Evolutionary conservation across 2,329 filamentous ascomycete species (phyloP).

Genomic region (Hypoxylon sp.): DNA sequence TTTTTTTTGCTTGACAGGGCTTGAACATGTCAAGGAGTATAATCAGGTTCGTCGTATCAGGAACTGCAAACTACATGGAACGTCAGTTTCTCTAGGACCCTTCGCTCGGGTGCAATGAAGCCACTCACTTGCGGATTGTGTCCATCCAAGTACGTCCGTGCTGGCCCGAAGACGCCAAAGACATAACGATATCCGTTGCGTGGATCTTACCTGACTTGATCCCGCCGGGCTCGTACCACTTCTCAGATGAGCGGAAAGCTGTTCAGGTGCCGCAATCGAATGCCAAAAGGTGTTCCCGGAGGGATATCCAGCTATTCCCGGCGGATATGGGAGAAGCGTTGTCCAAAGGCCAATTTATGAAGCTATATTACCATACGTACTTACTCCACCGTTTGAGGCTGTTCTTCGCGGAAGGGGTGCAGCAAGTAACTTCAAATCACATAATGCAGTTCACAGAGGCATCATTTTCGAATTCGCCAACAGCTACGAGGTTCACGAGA

Average conservation of each 20-base stretch:
- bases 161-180: background rate
- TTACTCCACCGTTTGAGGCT: background rate
- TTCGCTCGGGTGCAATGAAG: background rate
- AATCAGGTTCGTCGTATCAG: background rate
- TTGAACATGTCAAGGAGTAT: background rate
- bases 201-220: background rate
- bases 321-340: background rate
- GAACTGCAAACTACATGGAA: background rate
- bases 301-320: background rate
- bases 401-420: background rate
- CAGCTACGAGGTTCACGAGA: background rate
- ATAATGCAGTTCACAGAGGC: background rate
- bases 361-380: background rate
- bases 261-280: background rate
- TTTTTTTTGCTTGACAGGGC: background rate
- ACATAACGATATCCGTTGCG: background rate
- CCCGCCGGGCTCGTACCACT: background rate
- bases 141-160: background rate
- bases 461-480: background rate
- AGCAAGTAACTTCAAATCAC: background rate
- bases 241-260: background rate
- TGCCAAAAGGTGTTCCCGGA: background rate
- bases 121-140: background rate
- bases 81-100: background rate
- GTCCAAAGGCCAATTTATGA: background rate